phyloP scores from a whole-genome alignment of 2,329 filamentous ascomycete genomes.

The Microcyclospora pomicola region DNA sequence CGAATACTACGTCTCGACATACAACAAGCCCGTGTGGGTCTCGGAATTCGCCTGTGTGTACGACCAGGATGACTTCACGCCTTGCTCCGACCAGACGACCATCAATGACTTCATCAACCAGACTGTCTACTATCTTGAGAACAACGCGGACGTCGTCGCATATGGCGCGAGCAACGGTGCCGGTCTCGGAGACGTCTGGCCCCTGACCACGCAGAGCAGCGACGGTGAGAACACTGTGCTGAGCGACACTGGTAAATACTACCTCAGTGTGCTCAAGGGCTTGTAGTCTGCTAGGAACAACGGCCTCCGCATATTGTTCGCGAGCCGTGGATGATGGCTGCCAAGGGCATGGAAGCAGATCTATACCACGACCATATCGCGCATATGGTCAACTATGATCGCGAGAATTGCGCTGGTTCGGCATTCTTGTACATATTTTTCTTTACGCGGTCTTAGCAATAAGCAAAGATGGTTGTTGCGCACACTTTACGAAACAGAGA shows the following conservation, averaged over 20 bases:
- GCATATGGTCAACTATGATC: too few species aligned
- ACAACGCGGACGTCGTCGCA: conserved; percentile 12
- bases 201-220: conserved; percentile 7
- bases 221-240: conserved; percentile 2
- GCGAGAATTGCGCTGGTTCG: too few species aligned
- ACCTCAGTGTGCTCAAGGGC: conserved; percentile 8
- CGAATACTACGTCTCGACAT: conserved; percentile 15
- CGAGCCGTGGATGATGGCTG: too few species aligned
- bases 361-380: too few species aligned
- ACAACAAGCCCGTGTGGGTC: conserved; percentile 16
- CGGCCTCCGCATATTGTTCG: too few species aligned
- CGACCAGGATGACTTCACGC: conserved; percentile 8
- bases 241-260: conserved; percentile 7
- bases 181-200: conserved; percentile 11
- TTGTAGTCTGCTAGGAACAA: conserved; percentile 1
- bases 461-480: too few species aligned
- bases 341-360: too few species aligned
- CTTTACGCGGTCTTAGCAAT: too few species aligned
- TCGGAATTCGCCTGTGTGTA: conserved; percentile 17
- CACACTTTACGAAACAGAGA: too few species aligned
- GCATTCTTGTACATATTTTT: too few species aligned
- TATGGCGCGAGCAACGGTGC: conserved; percentile 17
- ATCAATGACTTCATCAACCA: conserved; percentile 14
- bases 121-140: conserved; percentile 13
- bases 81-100: conserved; percentile 13